Evolutionary conservation across 306 rosid species (phyloP).

Genomic region (Trichosanthes truncata): DNA sequence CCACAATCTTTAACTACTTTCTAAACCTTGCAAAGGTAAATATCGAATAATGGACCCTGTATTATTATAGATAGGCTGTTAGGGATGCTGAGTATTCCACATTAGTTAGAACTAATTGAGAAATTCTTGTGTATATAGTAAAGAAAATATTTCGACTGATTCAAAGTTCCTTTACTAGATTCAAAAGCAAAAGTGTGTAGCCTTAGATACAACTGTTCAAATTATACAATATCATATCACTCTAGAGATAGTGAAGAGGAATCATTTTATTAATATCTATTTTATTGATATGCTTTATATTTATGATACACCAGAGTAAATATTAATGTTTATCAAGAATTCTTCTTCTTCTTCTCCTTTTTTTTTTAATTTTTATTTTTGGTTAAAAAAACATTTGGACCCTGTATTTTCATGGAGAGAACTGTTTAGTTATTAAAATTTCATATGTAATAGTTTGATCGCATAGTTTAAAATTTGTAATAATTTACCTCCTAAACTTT

Average conservation of each 20-base stretch:
- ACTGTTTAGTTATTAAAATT: not conserved
- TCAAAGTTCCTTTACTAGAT: not conserved
- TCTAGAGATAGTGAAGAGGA: not conserved
- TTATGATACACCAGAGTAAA: not conserved
- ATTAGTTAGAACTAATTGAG: not conserved
- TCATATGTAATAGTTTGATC: not conserved
- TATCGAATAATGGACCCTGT: no score
- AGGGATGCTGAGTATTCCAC: not conserved
- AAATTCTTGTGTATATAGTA: not conserved
- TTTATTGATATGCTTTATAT: not conserved
- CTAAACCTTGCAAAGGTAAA: not conserved
- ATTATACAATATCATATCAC: not conserved
- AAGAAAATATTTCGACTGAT: not conserved
- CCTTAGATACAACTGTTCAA: not conserved
- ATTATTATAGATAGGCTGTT: no score
- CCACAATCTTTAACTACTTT: slow-evolving; percentile 2
- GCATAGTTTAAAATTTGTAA: no score
- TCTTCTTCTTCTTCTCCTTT: not conserved
- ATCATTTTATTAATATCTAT: not conserved
- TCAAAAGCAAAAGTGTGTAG: not conserved
- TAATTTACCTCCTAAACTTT: not conserved
- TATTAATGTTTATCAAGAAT: not conserved
- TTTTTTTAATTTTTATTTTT: not conserved
- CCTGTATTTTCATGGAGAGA: not conserved
- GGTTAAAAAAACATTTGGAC: not conserved